Conservation (phyloP, 2,329 filamentous ascomycete genomes). For the Emericellopsis cladophorae region DNA sequence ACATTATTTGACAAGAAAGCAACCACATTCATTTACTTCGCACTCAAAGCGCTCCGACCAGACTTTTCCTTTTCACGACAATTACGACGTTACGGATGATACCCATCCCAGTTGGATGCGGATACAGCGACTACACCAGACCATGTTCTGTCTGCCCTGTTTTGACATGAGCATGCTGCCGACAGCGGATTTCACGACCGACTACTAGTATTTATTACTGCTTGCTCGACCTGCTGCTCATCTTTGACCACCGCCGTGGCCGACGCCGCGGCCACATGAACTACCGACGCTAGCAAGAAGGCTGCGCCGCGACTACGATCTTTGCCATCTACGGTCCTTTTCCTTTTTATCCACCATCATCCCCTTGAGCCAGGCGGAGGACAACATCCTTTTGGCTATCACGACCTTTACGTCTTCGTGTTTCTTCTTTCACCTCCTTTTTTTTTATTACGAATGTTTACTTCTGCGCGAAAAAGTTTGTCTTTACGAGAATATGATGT, state of each 20-base stretch:
- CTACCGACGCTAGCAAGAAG: not conserved
- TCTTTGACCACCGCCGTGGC: not conserved
- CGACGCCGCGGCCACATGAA: not conserved
- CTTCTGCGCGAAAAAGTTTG: slow-evolving; percentile 4
- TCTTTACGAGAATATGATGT: slow-evolving; percentile 6
- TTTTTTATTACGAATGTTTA: not conserved
- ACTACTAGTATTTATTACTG: not conserved
- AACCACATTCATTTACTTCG: not conserved
- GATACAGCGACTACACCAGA: not conserved
- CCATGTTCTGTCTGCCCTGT: not conserved
- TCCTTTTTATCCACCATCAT: not conserved
- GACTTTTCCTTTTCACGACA: not conserved
- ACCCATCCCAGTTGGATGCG: not conserved
- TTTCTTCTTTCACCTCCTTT: not conserved
- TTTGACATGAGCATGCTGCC: not conserved
- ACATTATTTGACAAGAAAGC: too few relatives aligned
- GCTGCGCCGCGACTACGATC: not conserved
- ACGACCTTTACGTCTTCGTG: not conserved
- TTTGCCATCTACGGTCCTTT: not conserved
- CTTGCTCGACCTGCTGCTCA: not conserved
- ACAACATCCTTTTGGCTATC: not conserved
- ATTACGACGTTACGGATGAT: not conserved
- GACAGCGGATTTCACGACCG: not conserved
- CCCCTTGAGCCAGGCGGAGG: not conserved
- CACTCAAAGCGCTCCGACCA: not conserved